Conservation (phyloP, 202 grass and related monocot genomes). For the Zizania palustris region DNA sequence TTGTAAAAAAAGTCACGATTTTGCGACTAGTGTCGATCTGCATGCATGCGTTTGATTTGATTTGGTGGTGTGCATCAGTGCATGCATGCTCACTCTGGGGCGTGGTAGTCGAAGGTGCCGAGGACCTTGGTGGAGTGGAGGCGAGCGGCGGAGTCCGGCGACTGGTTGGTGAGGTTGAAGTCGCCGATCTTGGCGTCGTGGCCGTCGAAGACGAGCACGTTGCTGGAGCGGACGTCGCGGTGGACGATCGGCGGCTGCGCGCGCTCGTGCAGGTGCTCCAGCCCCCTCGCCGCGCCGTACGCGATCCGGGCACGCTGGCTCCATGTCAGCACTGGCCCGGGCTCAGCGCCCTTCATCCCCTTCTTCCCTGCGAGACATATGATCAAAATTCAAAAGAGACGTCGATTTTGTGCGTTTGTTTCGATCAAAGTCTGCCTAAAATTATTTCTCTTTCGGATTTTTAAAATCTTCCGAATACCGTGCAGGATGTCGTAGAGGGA, state of each 20-base stretch:
- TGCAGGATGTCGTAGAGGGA: constrained; percentile 85
- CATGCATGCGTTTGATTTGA: no score
- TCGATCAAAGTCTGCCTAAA: no score
- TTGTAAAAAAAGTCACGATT: no score
- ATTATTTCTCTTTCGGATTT: no score
- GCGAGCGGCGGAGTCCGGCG: constrained; percentile 73
- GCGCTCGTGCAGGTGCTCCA: constrained; percentile 88
- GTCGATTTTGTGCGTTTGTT: no score
- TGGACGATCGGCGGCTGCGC: constrained; percentile 70
- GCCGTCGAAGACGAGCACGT: constrained; percentile 86
- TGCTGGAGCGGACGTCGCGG: constrained; percentile 89
- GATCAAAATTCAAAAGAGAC: no score
- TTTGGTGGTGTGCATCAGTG: no score
- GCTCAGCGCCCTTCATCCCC: constrained; percentile 69
- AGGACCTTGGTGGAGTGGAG: constrained; percentile 96
- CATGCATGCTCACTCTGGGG: constrained; percentile 73
- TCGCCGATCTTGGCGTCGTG: constrained; percentile 76
- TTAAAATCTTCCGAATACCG: constrained; percentile 32
- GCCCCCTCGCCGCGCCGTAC: constrained; percentile 70
- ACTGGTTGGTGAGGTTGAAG: constrained; percentile 96
- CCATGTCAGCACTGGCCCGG: constrained; percentile 68
- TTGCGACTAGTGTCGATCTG: no score
- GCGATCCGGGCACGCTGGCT: constrained; percentile 71
- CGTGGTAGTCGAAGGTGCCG: constrained; percentile 94
- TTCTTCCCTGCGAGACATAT: constrained; percentile 63